These are phyloP conservation scores for Globisporangium cederbergense DNA, from an alignment of 352 stramenopile genomes.

Conservation along the genomic window DNA sequence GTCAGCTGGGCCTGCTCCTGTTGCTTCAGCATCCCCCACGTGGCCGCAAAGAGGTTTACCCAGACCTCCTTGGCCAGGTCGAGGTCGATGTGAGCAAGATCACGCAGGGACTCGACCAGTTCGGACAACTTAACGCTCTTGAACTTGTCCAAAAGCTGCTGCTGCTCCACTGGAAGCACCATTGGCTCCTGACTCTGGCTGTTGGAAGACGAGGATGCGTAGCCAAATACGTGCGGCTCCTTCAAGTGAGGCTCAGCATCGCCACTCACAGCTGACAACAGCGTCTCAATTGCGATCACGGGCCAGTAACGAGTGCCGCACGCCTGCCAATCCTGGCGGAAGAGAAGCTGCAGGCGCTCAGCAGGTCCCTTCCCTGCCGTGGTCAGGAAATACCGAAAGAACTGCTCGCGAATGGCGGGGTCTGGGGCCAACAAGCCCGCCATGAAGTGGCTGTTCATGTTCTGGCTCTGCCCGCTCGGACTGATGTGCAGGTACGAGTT, in stretches of 20 bases:
- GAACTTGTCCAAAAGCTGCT: conserved; percentile 29
- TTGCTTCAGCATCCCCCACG: conserved; percentile 46
- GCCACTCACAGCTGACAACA: conserved; percentile 49
- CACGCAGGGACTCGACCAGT: conserved; percentile 51
- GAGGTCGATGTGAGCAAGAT: conserved; percentile 77
- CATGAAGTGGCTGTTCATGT: conserved; percentile 77
- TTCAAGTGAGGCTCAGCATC: conserved; percentile 13
- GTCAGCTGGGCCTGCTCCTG: conserved; percentile 55
- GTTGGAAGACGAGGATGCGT: background rate
- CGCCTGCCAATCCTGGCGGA: conserved; percentile 86
- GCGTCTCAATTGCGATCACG: conserved; percentile 70
- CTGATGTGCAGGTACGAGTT: conserved; percentile 71
- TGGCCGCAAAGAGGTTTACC: conserved; percentile 67
- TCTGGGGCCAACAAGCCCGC: conserved; percentile 75
- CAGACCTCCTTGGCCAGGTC: conserved; percentile 84
- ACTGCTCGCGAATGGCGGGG: conserved; percentile 53
- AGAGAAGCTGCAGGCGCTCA: conserved; percentile 55
- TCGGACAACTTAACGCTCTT: conserved; percentile 31
- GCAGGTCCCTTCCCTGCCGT: conserved; percentile 37
- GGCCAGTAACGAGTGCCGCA: conserved; percentile 84
- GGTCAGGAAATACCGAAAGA: conserved; percentile 69
- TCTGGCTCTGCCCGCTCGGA: conserved; percentile 54
- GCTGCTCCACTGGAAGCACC: background rate
- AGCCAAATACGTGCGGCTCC: conserved; percentile 9
- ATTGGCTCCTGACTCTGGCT: background rate